Conservation (phyloP, 768 basidiomycete genomes). For the Mycena indigotica region DNA sequence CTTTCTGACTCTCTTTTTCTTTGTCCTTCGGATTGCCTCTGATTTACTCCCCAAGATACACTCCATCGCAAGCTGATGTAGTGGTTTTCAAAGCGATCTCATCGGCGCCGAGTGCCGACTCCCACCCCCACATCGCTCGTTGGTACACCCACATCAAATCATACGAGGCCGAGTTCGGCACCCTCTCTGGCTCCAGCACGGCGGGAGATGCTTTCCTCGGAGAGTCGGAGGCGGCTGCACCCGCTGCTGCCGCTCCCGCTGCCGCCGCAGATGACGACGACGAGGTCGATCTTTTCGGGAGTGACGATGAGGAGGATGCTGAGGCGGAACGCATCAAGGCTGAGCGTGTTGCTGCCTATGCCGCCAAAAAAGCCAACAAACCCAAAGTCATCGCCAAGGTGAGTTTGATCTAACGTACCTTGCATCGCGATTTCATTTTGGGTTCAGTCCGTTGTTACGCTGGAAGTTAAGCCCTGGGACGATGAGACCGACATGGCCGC, state of each 20-base stretch:
- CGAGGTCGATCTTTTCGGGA: conserved; percentile 85
- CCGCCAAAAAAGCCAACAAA: conserved; percentile 90
- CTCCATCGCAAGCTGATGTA: conserved; percentile 93
- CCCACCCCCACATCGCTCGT: conserved; percentile 74
- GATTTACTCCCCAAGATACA: conserved; percentile 58
- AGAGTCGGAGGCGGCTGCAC: conserved; percentile 36
- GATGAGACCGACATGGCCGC: conserved; percentile 97
- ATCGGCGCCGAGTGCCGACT: conserved; percentile 62
- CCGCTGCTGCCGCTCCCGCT: conserved; percentile 48
- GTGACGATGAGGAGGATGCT: conserved; percentile 78
- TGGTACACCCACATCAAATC: conserved; percentile 97
- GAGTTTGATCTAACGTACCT: conserved; percentile 20
- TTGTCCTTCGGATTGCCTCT: conserved; percentile 19
- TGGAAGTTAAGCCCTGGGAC: conserved; percentile 99
- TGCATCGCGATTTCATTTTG: conserved; percentile 6
- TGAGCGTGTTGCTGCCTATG: conserved; percentile 91
- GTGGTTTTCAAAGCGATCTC: conserved; percentile 82
- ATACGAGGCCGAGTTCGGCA: conserved; percentile 73
- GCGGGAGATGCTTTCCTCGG: conserved; percentile 76
- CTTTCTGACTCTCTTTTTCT: conserved; percentile 11
- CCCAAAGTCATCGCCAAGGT: conserved; percentile 89
- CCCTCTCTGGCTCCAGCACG: conserved; percentile 83
- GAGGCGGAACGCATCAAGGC: conserved; percentile 88
- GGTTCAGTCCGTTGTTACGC: conserved; percentile 88
- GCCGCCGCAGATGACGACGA: conserved; percentile 67